These are phyloP conservation scores for Scutellaria baicalensis DNA, from an alignment of 257 asterid species.

Conservation along the genomic window DNA sequence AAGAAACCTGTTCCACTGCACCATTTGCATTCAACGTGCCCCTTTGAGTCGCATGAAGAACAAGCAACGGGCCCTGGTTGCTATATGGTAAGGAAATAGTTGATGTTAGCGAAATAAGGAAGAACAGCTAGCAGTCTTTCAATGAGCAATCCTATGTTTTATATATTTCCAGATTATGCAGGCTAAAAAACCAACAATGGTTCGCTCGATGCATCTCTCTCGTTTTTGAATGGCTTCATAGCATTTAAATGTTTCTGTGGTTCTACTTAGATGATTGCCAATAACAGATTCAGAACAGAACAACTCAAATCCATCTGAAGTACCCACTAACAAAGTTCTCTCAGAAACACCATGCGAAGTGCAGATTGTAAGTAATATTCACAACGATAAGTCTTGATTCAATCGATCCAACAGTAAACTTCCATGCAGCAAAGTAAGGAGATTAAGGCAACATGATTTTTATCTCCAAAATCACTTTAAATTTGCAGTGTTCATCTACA, in stretches of 20 bases:
- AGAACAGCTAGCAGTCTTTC: not conserved
- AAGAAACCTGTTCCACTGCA: constrained; percentile 95
- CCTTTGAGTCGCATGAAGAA: constrained; percentile 68
- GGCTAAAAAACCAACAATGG: not conserved
- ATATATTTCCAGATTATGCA: not conserved
- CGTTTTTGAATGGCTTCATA: not conserved
- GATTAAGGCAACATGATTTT: not conserved
- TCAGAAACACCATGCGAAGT: not conserved
- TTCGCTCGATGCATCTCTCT: not conserved
- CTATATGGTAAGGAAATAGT: constrained; percentile 29
- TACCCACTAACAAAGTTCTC: not conserved
- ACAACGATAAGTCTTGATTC: not conserved
- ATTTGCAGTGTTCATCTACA: not conserved
- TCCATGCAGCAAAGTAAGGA: not conserved
- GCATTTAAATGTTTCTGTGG: not conserved
- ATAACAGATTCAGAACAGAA: not conserved
- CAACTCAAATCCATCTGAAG: not conserved
- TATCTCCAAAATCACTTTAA: not conserved
- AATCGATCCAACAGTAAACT: not conserved
- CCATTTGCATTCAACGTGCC: constrained; percentile 87
- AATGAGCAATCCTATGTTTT: too few relatives aligned
- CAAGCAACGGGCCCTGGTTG: constrained; percentile 87
- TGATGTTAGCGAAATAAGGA: not conserved
- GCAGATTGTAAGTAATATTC: not conserved
- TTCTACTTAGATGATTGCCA: not conserved